These are phyloP conservation scores for Antitrichia curtipendula DNA, from an alignment of 225 moss, liverwort and hornwort genomes.

Conservation along the genomic window DNA sequence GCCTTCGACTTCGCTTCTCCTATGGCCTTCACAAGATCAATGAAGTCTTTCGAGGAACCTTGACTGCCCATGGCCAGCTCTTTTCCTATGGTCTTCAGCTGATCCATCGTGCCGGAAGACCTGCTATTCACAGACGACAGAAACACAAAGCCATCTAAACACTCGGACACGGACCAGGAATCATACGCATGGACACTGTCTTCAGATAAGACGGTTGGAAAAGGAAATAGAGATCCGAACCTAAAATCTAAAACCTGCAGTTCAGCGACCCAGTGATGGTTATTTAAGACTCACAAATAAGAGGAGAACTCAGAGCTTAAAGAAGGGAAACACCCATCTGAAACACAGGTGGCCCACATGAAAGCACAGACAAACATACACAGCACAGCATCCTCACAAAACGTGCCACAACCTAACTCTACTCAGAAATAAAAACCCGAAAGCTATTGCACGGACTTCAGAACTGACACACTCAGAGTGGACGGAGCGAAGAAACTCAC, in stretches of 20 bases:
- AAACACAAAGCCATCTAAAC: neutral
- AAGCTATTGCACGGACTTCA: neutral
- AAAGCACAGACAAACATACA: neutral
- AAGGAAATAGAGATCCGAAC: neutral
- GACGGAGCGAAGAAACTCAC: slow-evolving; percentile 3
- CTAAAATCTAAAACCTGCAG: neutral
- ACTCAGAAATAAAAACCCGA: neutral
- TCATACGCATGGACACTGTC: neutral
- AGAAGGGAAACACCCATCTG: neutral
- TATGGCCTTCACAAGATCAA: slow-evolving; percentile 90
- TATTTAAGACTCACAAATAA: neutral
- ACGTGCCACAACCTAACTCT: neutral
- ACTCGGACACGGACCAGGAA: neutral
- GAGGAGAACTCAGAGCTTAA: neutral
- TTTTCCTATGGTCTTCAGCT: slow-evolving; percentile 91
- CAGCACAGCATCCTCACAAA: neutral
- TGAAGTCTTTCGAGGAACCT: slow-evolving; percentile 77
- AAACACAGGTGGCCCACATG: neutral
- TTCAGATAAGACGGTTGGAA: neutral
- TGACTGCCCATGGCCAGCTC: slow-evolving; percentile 96
- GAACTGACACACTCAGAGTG: neutral
- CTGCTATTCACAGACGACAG: neutral
- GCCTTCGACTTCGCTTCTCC: slow-evolving; percentile 99
- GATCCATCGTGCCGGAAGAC: slow-evolving; percentile 75
- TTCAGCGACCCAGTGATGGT: neutral